Base-by-base conservation (phyloP, 148 eudicot genomes). In the Dianthus caryophyllus region DNA sequence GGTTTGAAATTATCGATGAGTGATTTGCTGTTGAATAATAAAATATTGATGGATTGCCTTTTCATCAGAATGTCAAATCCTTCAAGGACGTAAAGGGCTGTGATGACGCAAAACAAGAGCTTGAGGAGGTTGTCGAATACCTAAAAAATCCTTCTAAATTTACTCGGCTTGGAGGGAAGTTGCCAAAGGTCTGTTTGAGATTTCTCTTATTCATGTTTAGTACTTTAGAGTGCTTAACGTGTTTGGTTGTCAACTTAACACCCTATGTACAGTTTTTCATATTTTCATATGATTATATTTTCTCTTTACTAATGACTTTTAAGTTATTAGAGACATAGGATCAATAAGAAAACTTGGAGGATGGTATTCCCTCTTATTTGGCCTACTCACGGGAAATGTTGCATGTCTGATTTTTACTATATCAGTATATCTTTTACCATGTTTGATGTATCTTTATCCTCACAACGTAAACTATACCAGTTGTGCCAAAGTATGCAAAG, bases 41-140 rank as follows among this genome's bases (percentile, higher is more conserved):
- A 30, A 25, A 18, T 69, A 47, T 43, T 75, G 64, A 75, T 48
- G 51, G 17, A 30, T 68, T 68, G 55, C 6, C 29, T 71, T 65
- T 47, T 43, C 57, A 65, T 73, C 96, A 94, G 99, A 94, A 90
- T 77, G 86, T 85, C 56, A 94, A 94, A 74, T 88, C 99, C 73
- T 94, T 94, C 70, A 94, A 88, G 82, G 99, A 94, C 69, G 97
- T 94, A 44, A 94, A 94, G 80, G 99, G 99, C 59, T 94, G 99
- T 82, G 99, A 94, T 77, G 99, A 94, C 84, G 99, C 99, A 27
- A 94, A 90, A 70, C 99, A 94, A 88, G 99, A 94, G 77, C 97
- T 94, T 3, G 99, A 94, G 82, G 99, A 94, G 80, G 99, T 94
- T 67, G 99, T 94, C 48, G 96, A 94, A 75, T 94, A 94, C 85